phyloP scores from a whole-genome alignment of 768 basidiomycete genomes.

The Lactifluus volemus region DNA sequence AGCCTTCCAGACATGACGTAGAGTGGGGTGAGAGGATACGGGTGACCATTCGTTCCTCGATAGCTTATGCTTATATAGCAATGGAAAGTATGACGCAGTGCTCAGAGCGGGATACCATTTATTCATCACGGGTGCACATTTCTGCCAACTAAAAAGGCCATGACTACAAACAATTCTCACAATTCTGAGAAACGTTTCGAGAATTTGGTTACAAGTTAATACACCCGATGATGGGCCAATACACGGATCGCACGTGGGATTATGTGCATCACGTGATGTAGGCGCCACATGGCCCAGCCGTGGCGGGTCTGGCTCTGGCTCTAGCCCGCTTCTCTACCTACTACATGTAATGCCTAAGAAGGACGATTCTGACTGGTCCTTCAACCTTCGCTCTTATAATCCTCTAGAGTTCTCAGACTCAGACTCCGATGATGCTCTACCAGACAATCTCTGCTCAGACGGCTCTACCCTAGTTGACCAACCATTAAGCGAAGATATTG shows the following conservation, averaged over 20 bases:
- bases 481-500: constrained; percentile 41
- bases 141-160: background rate
- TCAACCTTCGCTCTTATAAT: constrained; percentile 23
- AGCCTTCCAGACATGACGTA: constrained; percentile 18
- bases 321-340: too few species aligned
- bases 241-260: too few species aligned
- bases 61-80: background rate
- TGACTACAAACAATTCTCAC: background rate
- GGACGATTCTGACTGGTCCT: constrained; percentile 25
- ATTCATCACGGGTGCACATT: background rate
- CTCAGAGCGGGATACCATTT: background rate
- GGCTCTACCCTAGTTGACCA: constrained; percentile 14
- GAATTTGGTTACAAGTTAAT: too few species aligned
- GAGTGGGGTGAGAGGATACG: background rate
- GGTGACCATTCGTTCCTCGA: background rate
- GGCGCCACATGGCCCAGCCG: too few species aligned
- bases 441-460: constrained; percentile 9
- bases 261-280: background rate
- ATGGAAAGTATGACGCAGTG: constrained; percentile 5
- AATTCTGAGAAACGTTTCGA: background rate
- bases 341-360: background rate
- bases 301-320: too few species aligned
- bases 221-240: too few species aligned
- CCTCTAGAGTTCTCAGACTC: constrained; percentile 21
- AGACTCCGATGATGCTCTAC: constrained; percentile 16